These are phyloP conservation scores for Bombardia bombarda DNA, from an alignment of 495 filamentous ascomycete species.

Conservation along the genomic window DNA sequence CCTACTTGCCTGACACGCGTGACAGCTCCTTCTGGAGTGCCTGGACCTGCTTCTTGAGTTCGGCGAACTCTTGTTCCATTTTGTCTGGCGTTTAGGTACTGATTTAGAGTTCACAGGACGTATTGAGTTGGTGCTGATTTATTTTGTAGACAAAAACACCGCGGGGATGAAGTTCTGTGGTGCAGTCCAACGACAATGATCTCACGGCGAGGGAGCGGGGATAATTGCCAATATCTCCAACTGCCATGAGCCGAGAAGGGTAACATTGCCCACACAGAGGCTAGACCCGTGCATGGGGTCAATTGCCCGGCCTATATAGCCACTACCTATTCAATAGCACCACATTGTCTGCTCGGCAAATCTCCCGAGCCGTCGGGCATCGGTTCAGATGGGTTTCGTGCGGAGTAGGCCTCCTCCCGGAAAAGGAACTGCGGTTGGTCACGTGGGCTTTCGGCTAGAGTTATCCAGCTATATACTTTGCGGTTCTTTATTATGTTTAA, in stretches of 20 bases:
- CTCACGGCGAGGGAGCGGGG: not conserved
- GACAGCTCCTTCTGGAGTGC: slow-evolving; percentile 28
- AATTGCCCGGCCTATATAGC: slow-evolving; percentile 5
- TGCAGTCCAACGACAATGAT: not conserved
- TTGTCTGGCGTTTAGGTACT: too few relatives aligned
- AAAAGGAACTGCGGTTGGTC: slow-evolving; percentile 4
- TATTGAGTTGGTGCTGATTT: too few relatives aligned
- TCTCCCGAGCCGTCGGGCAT: not conserved
- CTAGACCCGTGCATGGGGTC: not conserved
- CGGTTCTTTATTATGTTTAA: too few relatives aligned
- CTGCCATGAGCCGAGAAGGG: too few relatives aligned
- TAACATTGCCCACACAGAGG: not conserved
- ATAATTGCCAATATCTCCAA: not conserved
- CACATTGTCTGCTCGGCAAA: slow-evolving; percentile 4
- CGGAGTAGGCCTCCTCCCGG: not conserved
- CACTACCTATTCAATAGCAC: not conserved
- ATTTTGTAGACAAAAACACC: not conserved
- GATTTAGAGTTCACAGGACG: not conserved
- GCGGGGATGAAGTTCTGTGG: not conserved
- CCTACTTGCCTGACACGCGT: slow-evolving; percentile 22
- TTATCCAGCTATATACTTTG: too few relatives aligned
- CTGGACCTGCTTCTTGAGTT: slow-evolving; percentile 34
- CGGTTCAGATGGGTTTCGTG: not conserved
- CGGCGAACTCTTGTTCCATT: slow-evolving; percentile 33
- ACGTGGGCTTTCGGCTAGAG: too few relatives aligned